Evolutionary conservation across 2,329 filamentous ascomycete species (phyloP).

Genomic region (Diaporthe amygdali): DNA sequence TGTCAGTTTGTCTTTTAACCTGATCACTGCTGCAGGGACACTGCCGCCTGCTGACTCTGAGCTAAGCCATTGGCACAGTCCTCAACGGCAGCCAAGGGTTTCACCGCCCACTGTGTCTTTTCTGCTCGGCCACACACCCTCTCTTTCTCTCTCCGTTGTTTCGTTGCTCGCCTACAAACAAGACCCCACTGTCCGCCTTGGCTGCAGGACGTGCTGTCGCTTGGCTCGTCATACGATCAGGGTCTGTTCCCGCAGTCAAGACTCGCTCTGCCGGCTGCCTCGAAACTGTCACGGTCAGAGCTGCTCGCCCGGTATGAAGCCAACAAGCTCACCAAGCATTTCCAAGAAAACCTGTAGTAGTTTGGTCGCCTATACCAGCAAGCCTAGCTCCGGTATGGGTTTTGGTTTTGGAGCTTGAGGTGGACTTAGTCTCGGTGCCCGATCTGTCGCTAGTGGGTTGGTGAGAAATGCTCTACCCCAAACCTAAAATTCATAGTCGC

Average conservation of each 20-base stretch:
- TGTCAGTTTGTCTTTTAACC: neutral
- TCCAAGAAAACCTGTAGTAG: neutral
- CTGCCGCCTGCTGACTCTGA: neutral
- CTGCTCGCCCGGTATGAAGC: neutral
- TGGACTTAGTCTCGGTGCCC: neutral
- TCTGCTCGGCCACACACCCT: neutral
- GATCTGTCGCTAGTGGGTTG: neutral
- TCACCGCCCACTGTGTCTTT: neutral
- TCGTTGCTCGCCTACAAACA: neutral
- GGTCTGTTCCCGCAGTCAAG: neutral
- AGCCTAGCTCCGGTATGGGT: neutral
- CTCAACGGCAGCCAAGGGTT: neutral
- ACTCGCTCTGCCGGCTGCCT: neutral
- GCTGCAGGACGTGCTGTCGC: neutral
- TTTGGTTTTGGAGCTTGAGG: neutral
- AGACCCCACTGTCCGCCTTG: neutral
- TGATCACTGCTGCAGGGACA: neutral
- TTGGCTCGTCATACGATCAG: neutral
- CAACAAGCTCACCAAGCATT: conserved; percentile 9
- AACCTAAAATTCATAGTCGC: neutral
- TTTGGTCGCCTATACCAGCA: neutral
- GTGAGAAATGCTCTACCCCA: neutral
- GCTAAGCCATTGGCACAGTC: neutral
- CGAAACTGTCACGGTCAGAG: neutral
- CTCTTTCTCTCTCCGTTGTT: neutral